These are phyloP conservation scores for Phaeosphaeria sp. DNA, from an alignment of 2,329 filamentous ascomycete species.

Conservation along the genomic window DNA sequence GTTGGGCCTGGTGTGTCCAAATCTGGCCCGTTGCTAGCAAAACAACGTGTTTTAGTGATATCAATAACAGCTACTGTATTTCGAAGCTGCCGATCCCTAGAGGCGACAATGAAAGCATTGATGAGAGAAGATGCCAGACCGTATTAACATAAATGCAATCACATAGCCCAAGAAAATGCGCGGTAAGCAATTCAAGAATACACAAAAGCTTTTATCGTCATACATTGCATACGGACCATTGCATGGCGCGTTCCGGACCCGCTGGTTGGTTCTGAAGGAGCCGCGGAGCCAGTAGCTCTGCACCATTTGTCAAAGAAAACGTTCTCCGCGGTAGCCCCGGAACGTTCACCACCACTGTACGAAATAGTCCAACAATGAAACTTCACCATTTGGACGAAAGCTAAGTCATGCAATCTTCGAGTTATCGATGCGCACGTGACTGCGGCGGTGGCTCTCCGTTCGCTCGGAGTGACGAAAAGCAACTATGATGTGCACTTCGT, in stretches of 20 bases:
- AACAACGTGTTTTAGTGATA: no score
- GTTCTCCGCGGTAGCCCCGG: slow-evolving; percentile 2
- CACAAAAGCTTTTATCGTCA: slow-evolving; percentile 2
- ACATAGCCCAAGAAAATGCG: neutral
- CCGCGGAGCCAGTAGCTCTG: neutral
- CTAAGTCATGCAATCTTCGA: no score
- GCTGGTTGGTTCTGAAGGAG: neutral
- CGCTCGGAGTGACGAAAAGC: no score
- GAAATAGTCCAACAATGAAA: neutral
- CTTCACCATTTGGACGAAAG: neutral
- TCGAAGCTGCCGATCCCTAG: no score
- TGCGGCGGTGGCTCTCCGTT: neutral
- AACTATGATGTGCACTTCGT: neutral
- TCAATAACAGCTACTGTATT: no score
- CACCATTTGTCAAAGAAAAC: slow-evolving; percentile 2
- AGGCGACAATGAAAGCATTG: no score
- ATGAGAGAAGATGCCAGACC: neutral
- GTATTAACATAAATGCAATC: neutral
- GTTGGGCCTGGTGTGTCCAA: neutral
- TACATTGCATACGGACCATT: neutral
- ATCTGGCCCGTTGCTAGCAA: no score
- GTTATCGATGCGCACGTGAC: no score
- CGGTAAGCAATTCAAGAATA: neutral
- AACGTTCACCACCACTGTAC: neutral
- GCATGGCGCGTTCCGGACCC: neutral